phyloP scores from a whole-genome alignment of 2,329 filamentous ascomycete genomes.

The Stachybotrys chlorohalonatus region DNA sequence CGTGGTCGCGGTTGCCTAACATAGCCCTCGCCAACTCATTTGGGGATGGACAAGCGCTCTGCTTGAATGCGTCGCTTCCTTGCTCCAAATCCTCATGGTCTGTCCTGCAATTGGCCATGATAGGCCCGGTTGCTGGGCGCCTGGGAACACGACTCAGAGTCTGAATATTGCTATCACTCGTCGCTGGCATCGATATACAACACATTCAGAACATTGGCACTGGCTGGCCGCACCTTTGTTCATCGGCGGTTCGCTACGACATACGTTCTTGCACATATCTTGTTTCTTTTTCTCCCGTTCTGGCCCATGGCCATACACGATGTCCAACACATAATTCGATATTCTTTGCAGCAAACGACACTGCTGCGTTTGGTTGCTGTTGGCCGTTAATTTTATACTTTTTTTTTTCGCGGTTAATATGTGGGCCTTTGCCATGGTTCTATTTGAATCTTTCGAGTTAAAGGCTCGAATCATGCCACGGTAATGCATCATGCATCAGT shows the following conservation, averaged over 20 bases:
- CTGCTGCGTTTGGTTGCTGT: no score
- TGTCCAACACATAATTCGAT: neutral
- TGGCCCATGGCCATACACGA: conserved; percentile 8
- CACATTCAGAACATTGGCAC: neutral
- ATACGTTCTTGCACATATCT: conserved; percentile 17
- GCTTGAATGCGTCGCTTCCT: no score
- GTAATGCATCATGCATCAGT: no score
- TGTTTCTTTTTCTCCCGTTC: conserved; percentile 9
- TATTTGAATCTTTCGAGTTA: no score
- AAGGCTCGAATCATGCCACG: no score
- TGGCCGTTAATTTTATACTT: no score
- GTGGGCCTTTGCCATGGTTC: no score
- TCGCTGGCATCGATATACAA: neutral
- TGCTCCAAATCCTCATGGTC: neutral
- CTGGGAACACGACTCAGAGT: conserved; percentile 3
- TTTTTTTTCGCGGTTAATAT: neutral
- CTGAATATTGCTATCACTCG: neutral
- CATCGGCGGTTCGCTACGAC: conserved; percentile 3
- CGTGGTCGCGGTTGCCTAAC: no score
- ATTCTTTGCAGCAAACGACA: neutral
- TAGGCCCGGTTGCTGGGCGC: conserved; percentile 12
- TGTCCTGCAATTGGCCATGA: neutral
- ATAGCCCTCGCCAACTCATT: no score
- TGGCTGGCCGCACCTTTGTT: neutral
- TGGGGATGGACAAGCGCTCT: no score